These are phyloP conservation scores for Excoecaria cochinchinensis DNA, from an alignment of 345 rosid species.

Conservation along the genomic window DNA sequence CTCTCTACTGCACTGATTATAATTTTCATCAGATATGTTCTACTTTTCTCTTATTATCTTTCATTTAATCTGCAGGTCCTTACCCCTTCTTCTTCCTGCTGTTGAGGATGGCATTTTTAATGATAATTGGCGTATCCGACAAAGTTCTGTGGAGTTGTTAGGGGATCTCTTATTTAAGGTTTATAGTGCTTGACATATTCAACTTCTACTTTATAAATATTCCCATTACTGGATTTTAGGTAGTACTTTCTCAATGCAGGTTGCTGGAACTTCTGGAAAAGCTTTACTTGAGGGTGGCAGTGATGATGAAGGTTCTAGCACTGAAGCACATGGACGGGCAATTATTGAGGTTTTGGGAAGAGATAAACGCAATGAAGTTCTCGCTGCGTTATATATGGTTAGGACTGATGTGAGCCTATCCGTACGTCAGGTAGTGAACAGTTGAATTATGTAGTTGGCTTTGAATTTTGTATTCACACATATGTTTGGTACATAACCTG, in stretches of 20 bases:
- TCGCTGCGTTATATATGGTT: conserved; percentile 97
- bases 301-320: conserved; percentile 99
- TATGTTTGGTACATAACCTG: background rate
- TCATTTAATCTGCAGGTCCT: conserved; percentile 52
- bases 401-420: conserved; percentile 92
- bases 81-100: conserved; percentile 97
- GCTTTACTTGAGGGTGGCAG: conserved; percentile 98
- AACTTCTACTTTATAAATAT: background rate
- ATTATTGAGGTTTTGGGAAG: conserved; percentile 95
- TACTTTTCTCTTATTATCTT: background rate
- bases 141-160: conserved; percentile 95
- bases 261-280: conserved; percentile 99
- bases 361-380: conserved; percentile 94
- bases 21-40: background rate
- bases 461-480: background rate
- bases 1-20: background rate
- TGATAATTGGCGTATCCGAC: conserved; percentile 98
- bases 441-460: background rate
- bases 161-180: conserved; percentile 98
- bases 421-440: conserved; percentile 83
- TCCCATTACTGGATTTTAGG: background rate
- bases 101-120: conserved; percentile 98
- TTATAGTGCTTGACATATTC: conserved; percentile 12
- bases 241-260: conserved; percentile 38
- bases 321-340: conserved; percentile 99